phyloP scores from a whole-genome alignment of 176 grass and related monocot species.

The Melocanna baccifera region DNA sequence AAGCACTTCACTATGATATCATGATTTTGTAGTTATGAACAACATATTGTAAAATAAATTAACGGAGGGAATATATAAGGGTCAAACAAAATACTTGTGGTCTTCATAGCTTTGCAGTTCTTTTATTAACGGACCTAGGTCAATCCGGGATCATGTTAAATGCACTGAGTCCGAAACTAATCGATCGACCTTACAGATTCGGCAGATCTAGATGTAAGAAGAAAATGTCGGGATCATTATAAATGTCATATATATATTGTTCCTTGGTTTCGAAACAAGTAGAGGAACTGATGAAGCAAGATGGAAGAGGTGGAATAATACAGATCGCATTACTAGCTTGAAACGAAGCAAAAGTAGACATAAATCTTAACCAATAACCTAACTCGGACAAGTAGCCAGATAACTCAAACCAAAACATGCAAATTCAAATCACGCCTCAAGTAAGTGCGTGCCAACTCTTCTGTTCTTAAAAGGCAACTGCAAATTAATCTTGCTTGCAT shows the following conservation, averaged over 20 bases:
- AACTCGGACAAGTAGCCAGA: not conserved
- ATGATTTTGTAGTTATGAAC: no score
- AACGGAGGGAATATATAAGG: no score
- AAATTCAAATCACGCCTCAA: no score
- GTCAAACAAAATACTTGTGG: not conserved
- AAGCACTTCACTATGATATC: no score
- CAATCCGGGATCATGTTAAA: not conserved
- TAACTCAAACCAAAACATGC: no score
- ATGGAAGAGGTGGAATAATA: not conserved
- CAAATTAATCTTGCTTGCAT: not conserved
- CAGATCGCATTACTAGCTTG: not conserved
- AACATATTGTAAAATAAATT: no score
- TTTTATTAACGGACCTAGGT: not conserved
- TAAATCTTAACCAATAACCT: not conserved
- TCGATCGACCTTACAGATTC: not conserved
- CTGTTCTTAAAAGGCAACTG: not conserved
- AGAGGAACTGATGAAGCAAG: not conserved
- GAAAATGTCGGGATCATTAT: not conserved
- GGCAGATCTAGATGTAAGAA: not conserved
- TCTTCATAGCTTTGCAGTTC: not conserved
- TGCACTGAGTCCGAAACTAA: not conserved
- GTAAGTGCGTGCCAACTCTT: not conserved
- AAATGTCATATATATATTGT: not conserved
- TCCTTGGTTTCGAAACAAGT: not conserved
- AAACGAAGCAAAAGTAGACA: not conserved